These are phyloP conservation scores for Phialophora tarda DNA, from an alignment of 2,329 filamentous ascomycete genomes.

Conservation along the genomic window DNA sequence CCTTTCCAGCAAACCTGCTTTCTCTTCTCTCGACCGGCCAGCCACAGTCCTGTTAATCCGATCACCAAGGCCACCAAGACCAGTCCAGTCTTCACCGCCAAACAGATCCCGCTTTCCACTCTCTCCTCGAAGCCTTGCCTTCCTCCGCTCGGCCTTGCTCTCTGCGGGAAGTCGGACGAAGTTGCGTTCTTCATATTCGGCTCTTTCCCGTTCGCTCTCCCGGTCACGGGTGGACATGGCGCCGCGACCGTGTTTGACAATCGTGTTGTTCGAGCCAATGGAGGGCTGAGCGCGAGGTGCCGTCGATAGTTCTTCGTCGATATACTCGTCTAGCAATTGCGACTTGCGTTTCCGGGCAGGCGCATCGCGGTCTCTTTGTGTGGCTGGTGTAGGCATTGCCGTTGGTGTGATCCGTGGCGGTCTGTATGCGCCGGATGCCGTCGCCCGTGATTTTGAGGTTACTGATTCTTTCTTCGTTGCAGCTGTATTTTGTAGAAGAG, in stretches of 20 bases:
- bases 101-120: conserved; percentile 63
- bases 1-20: conserved; percentile 70
- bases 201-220: conserved; percentile 76
- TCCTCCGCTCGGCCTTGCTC: conserved; percentile 82
- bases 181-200: conserved; percentile 89
- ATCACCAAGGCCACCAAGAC: conserved; percentile 82
- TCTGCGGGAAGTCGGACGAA: conserved; percentile 84
- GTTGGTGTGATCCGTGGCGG: conserved; percentile 88
- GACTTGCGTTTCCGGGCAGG: conserved; percentile 68
- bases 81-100: conserved; percentile 92
- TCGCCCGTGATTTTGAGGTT: conserved; percentile 17
- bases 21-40: conserved; percentile 59
- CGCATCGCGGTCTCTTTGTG: conserved; percentile 65
- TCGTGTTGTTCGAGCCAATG: conserved; percentile 78
- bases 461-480: conserved; percentile 9
- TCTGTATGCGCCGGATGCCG: conserved; percentile 72
- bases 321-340: conserved; percentile 87
- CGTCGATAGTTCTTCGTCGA: conserved; percentile 79
- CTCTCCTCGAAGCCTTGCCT: conserved; percentile 52
- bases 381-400: conserved; percentile 68
- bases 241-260: conserved; percentile 76
- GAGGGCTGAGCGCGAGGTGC: conserved; percentile 85
- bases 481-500: conserved; percentile 28
- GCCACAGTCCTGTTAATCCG: conserved; percentile 81
- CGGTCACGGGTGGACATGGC: conserved; percentile 78